Evolutionary conservation across 2,329 filamentous ascomycete species (phyloP), one percentile per base, ranked within the genome.

Genomic region (Claviceps sp.): DNA sequence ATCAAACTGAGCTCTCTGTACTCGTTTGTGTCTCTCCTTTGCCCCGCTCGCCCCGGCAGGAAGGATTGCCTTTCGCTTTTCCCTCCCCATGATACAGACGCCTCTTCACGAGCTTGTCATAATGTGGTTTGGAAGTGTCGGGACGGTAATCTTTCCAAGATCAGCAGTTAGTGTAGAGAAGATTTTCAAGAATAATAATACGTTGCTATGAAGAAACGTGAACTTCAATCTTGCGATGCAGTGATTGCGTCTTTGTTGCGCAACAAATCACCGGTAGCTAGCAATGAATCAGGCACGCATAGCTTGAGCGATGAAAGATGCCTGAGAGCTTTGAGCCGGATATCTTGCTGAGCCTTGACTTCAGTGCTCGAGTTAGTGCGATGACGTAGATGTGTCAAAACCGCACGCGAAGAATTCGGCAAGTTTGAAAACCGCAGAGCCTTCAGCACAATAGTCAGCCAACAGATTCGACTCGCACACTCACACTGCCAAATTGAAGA

Each of bases 11-110:
- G 62, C 59, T 55, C 61, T 62, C 49, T 62, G 60, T 48, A 59
- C 56, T 54, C 63, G 63, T 54, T 57, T 67, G 56, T 67, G 66
- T 56, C 62, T 60, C 55, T 68, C 66, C 54, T 68, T 69, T 51
- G 65, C 57, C 50, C 66, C 64, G 61, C 60, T 50, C 60, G 57
- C 51, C 60, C 59, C 51, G 61, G 62, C 54, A 63, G 52, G 55
- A 20, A 49, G 13, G 16, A 22, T 48, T 34, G 24, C n/a, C 41
- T 58, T 62, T 59, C 66, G 61, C 57, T 66, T 69, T 59, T 62
- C 61, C 60, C 62, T 66, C 54, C 60, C 68, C 68, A 70, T 70
- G 56, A 56, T 34, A 52, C 36, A 54, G 22, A 42, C 22, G 3
- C 20, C 20, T 41, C 30, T 37, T 30, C 42, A 43, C 41, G 44